These are phyloP conservation scores for Candida arabinofermentans DNA, from an alignment of 805 yeast species.

Conservation along the genomic window DNA sequence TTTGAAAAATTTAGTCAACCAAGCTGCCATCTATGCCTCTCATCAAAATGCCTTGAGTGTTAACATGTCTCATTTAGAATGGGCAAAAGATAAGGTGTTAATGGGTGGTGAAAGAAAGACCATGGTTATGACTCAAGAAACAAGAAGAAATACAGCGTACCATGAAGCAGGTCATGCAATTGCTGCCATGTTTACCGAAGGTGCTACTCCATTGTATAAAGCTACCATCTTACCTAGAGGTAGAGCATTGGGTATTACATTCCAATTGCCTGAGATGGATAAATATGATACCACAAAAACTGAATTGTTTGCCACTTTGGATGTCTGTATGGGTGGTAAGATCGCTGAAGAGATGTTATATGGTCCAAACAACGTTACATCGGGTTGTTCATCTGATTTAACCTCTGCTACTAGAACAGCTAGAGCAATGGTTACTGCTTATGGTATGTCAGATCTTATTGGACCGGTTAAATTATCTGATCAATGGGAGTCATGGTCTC, in stretches of 20 bases:
- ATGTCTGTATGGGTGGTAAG: constrained; percentile 99
- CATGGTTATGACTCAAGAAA: constrained; percentile 95
- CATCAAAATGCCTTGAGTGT: constrained; percentile 88
- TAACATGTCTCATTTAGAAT: constrained; percentile 87
- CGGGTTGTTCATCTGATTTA: constrained; percentile 93
- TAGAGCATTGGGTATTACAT: constrained; percentile 92
- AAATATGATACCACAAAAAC: constrained; percentile 87
- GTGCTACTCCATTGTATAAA: constrained; percentile 93
- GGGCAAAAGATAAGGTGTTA: constrained; percentile 98
- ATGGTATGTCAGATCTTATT: constrained; percentile 91
- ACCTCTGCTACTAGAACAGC: constrained; percentile 89
- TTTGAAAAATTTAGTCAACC: constrained; percentile 89
- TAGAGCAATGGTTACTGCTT: constrained; percentile 92
- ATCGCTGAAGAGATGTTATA: constrained; percentile 92
- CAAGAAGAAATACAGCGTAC: constrained; percentile 90
- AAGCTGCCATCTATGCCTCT: constrained; percentile 97
- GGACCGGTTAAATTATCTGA: constrained; percentile 91
- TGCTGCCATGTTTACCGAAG: constrained; percentile 91
- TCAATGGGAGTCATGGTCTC: constrained; percentile 94
- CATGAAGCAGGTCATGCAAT: constrained; percentile 99
- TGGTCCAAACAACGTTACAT: constrained; percentile 88
- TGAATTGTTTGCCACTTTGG: constrained; percentile 88
- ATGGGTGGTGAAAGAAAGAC: constrained; percentile 98
- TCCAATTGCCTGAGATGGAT: constrained; percentile 98
- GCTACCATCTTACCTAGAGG: constrained; percentile 98